Conservation (phyloP, 306 rosid species). For the Urtica urens region DNA sequence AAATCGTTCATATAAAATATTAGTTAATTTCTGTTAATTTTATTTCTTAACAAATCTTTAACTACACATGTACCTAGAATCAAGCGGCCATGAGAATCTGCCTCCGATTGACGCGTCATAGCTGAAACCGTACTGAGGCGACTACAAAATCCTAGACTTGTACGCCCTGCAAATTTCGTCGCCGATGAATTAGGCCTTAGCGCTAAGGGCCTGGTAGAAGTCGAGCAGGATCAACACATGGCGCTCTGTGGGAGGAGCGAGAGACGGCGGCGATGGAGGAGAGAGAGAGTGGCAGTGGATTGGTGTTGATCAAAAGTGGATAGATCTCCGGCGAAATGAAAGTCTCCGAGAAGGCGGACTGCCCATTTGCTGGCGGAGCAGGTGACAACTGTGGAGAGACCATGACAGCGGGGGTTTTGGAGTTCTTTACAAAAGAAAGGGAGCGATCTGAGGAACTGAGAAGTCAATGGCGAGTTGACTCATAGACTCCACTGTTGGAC, state of each 20-base stretch:
- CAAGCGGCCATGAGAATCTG: constrained; percentile 87
- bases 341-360: constrained; percentile 78
- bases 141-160: constrained; percentile 71
- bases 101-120: constrained; percentile 72
- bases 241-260: constrained; percentile 44
- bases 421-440: constrained; percentile 11
- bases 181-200: constrained; percentile 67
- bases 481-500: constrained; percentile 31
- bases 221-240: constrained; percentile 56
- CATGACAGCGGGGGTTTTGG: constrained; percentile 19
- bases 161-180: constrained; percentile 78
- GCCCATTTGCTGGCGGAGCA: constrained; percentile 89
- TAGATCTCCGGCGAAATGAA: constrained; percentile 69
- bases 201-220: constrained; percentile 65
- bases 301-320: constrained; percentile 22
- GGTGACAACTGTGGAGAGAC: constrained; percentile 11
- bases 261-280: constrained; percentile 30
- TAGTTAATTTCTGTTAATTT: too few relatives aligned
- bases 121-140: constrained; percentile 76
- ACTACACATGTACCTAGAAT: too few relatives aligned
- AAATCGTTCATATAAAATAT: too few relatives aligned
- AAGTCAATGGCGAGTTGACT: constrained; percentile 37
- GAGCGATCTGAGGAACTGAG: constrained; percentile 14
- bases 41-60: too few relatives aligned
- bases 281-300: constrained; percentile 27